Base-by-base conservation (phyloP, 305 asterid species). In the Ruellia speciosa region DNA sequence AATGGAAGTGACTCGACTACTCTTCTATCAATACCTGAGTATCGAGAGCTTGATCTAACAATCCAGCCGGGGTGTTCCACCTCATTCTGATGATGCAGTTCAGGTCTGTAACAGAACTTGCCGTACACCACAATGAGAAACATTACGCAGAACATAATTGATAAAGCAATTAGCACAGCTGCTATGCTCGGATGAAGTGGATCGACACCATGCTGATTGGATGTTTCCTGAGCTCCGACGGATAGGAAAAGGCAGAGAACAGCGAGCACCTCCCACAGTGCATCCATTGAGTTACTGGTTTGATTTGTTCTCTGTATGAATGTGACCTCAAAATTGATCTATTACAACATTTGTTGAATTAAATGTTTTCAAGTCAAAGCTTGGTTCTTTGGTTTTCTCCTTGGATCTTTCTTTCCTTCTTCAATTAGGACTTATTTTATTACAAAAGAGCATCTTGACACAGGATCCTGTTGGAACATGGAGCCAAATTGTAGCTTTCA, bases 1-100 rank as follows among this genome's bases (percentile, higher is more conserved):
- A 78, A 77, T 0, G 95, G 86, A 40, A 86, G 85, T 0, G 86
- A 72, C 35, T 86, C 87, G 17, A 83, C 60, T 12, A 70, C 33
- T 11, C 66, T 51, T 19, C 69, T 65, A 52, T 83, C 83, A 0
- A 83, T 55, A 4, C 95, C 84, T 0, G 83, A 84, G 56, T 74
- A 75, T 3, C 78, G 82, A 7, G 90, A 52, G 37, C 56, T 46
- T 46, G 85, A 57, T 52, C 72, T 46, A 4, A 56, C 43, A 28
- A 58, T 18, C 12, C 59, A 75, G 2, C 34, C 60, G 2, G 66
- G 76, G 14, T 53, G 49, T 34, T 63, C 73, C 12, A 17, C 60
- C 10, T 18, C 49, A n/a, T 46, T 45, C 8, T 16, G 51, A 49
- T 2, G 65, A 59, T 12, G 53, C 19, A 59, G 41, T 1, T n/a